Evolutionary conservation across 2,329 filamentous ascomycete genomes (phyloP), one percentile per base, ranked within the genome.

Genomic region (Clarireedia homoeocarpa): DNA sequence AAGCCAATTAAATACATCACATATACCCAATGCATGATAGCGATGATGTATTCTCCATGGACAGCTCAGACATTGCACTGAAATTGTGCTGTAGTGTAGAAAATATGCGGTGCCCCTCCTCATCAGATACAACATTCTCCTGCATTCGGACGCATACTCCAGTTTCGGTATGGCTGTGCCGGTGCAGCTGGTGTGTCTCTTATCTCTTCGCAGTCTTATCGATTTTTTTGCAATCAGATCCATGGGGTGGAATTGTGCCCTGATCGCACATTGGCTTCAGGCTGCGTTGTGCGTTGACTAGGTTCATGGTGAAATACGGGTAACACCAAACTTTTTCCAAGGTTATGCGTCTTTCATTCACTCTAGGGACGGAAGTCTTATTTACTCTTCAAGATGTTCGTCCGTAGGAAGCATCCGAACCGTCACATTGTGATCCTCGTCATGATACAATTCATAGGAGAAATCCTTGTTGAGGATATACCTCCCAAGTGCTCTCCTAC

Each of bases 201-300:
- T 55, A 51, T 55, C 53, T 51, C 42, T 55, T 51, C 39, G 20
- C 38, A 44, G 15, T 51, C 47, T 55, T 51, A 55, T 51, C 53
- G 38, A 26, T 23, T 51, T 26, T 23, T 51, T 26, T 42, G 30
- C 30, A 34, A 34, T 34, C 30, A 34, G 30, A 34, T 34, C 30
- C 15, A 51, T 45, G 20, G 44, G 47, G 51, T 48, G 53, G 47
- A 51, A 47, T 55, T 51, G 53, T 55, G 53, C 53, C 47, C 36
- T 38, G 47, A 51, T 55, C 47, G 38, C 53, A 55, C 53, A 55
- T 55, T 55, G 53, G 44, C 44, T 26, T 47, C 44, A 24, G 44
- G 44, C 14, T 24, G 5, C 39, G 15, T 42, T 42, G 39, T 20
- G 9, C 40, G 17, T 6, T 23, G 15, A 24, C 42, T 23, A 15